Base-by-base conservation (phyloP, 2,329 filamentous ascomycete species). In the Decorospora gaudefroyi region DNA sequence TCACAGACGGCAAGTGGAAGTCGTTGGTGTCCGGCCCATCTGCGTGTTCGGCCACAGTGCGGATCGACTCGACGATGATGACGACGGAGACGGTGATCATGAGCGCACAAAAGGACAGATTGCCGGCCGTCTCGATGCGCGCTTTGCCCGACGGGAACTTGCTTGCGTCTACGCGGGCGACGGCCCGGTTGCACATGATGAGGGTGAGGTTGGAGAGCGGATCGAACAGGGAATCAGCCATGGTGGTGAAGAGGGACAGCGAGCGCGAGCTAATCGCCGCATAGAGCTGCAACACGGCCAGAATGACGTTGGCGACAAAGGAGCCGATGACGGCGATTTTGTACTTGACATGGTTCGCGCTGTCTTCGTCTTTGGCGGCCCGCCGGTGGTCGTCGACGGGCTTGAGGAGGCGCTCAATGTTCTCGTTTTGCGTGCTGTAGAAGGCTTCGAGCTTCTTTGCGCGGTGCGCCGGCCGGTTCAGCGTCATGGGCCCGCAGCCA, bases 241-340 rank as follows among this genome's bases (percentile, higher is more conserved):
- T 95, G 52, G 92, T 99, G 11, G 93, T 96, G 75, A 97, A 96
- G 32, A 99, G 83, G 4, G 92, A 96, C 23, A 97, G 80, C n/a
- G 90, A 96, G 32, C 87, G 84, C 0, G 91, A 96, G 0, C 87
- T 83, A 31, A 89, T 81, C 49, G 93, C 93, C 29, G 86, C 93
- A 67, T 95, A 99, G 25, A 96, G 76, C 72, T 99, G 93, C 12
- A 99, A 78, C 3, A 78, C 78, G 0, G 91, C 84, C 4, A 99
- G 79, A 18, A 87, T 51, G 43, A 96, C 70, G 62, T 97, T 97
- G 46, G 91, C 92, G 1, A 74, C 81, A 59, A 96, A 89, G 25
- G 76, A 82, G 16, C 82, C 84, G 41, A 80, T 77, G 33, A 86
- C 81, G 4, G 84, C 84, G 49, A 87, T 87, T 60, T 82, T 81